These are phyloP conservation scores for Hypoxylon subgilvum DNA, from an alignment of 495 filamentous ascomycete species.

Conservation along the genomic window DNA sequence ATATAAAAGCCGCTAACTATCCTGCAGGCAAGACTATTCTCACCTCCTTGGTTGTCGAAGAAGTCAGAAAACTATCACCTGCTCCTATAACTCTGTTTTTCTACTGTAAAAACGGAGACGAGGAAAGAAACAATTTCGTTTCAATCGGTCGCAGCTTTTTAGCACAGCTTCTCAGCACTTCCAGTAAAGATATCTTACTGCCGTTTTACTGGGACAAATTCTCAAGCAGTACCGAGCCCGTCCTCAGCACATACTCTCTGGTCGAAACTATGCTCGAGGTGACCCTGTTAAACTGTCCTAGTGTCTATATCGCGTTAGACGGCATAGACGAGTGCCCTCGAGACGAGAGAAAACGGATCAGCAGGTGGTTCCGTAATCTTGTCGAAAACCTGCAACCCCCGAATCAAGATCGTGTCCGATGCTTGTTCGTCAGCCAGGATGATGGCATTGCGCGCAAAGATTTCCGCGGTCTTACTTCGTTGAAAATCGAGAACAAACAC, in stretches of 20 bases:
- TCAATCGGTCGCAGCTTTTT: slow-evolving; percentile 35
- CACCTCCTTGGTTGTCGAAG: slow-evolving; percentile 8
- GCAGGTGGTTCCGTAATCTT: slow-evolving; percentile 13
- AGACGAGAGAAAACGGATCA: slow-evolving; percentile 21
- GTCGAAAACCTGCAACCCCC: slow-evolving; percentile 1
- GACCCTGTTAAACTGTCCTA: slow-evolving; percentile 16
- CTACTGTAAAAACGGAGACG: slow-evolving; percentile 42
- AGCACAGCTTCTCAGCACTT: slow-evolving; percentile 40
- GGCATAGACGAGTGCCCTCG: slow-evolving; percentile 46
- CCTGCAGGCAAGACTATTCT: slow-evolving; percentile 8
- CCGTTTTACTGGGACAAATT: slow-evolving; percentile 37
- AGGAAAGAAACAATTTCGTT: slow-evolving; percentile 26
- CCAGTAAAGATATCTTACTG: slow-evolving; percentile 13
- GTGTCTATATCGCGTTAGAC: slow-evolving; percentile 42
- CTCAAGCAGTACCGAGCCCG: slow-evolving; percentile 21
- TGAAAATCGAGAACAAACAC: neutral
- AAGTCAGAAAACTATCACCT: slow-evolving; percentile 10
- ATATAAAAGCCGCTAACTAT: neutral
- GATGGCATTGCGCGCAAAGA: slow-evolving; percentile 12
- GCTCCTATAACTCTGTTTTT: slow-evolving; percentile 39
- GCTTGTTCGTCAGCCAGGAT: slow-evolving; percentile 16
- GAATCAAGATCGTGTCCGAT: neutral
- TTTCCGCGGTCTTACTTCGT: neutral
- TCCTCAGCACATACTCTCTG: no score
- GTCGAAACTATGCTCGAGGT: slow-evolving; percentile 29